Evolutionary conservation across 164 flowering plant genomes (phyloP).

Genomic region (Litsea cubeba): DNA sequence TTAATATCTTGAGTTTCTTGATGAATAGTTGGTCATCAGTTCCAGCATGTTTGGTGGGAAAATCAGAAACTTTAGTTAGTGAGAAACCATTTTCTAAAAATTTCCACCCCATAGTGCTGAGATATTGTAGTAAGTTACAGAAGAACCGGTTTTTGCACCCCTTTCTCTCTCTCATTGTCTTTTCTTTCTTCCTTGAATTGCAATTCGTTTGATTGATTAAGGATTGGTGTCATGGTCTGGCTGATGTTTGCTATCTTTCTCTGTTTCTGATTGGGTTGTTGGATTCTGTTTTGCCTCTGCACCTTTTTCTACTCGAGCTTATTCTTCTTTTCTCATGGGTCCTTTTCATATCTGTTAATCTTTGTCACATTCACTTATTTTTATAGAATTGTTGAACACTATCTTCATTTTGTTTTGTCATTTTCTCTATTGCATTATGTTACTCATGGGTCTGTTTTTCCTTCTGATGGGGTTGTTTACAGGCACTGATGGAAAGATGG

Average conservation of each 20-base stretch:
- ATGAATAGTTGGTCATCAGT: neutral
- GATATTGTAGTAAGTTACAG: too few species aligned
- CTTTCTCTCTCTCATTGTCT: too few species aligned
- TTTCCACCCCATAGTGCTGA: too few species aligned
- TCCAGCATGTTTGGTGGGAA: too few species aligned
- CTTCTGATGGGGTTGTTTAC: constrained; percentile 4
- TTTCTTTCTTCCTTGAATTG: too few species aligned
- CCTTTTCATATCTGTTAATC: neutral
- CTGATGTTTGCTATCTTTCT: neutral
- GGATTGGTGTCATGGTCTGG: too few species aligned
- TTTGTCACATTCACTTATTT: neutral
- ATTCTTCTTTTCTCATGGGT: neutral
- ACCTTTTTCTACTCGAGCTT: too few species aligned
- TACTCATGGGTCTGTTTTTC: neutral
- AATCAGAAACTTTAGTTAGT: too few species aligned
- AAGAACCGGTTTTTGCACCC: too few species aligned
- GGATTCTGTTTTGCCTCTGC: neutral
- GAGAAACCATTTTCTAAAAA: too few species aligned
- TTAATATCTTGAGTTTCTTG: neutral
- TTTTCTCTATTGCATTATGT: neutral
- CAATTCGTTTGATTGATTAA: too few species aligned
- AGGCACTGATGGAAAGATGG: constrained; percentile 16
- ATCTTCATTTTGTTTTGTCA: neutral
- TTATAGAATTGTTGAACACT: neutral
- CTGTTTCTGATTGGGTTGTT: neutral